Conservation (phyloP, 441 rosid species). For the Adansonia grandidieri region DNA sequence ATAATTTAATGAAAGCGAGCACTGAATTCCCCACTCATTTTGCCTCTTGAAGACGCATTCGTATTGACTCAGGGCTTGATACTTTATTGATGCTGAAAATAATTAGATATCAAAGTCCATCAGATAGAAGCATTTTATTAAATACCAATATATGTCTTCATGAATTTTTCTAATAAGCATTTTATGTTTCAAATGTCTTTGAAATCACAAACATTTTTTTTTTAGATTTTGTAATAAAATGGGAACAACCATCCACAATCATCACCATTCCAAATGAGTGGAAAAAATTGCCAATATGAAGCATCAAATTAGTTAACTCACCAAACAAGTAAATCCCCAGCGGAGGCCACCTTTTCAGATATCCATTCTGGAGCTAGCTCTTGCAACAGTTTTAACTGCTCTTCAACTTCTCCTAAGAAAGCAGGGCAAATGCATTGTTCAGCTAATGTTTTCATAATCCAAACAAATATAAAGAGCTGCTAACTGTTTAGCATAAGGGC, state of each 20-base stretch:
- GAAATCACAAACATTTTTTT: not conserved
- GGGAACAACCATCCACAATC: not conserved
- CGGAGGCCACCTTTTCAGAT: conserved; percentile 57
- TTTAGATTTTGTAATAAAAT: not conserved
- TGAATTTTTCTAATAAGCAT: not conserved
- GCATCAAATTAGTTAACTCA: conserved; percentile 35
- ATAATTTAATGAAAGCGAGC: conserved; percentile 16
- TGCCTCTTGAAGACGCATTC: conserved; percentile 48
- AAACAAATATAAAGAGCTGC: not conserved
- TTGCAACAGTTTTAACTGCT: conserved; percentile 64
- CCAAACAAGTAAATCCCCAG: conserved; percentile 82
- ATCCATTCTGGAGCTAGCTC: conserved; percentile 93
- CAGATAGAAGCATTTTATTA: not conserved
- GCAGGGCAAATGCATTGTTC: conserved; percentile 23
- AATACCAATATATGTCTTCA: not conserved
- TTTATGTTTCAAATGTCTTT: not conserved
- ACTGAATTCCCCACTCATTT: conserved; percentile 33
- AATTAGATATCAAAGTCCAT: not conserved
- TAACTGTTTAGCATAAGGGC: conserved; percentile 22
- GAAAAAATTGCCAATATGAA: not conserved
- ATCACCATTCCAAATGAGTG: not conserved
- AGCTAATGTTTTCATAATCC: conserved; percentile 2
- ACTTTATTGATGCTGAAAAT: conserved; percentile 54
- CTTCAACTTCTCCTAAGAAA: conserved; percentile 77
- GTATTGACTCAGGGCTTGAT: conserved; percentile 41